Evolutionary conservation across 306 rosid genomes (phyloP).

Genomic region (Coriaria nepalensis): DNA sequence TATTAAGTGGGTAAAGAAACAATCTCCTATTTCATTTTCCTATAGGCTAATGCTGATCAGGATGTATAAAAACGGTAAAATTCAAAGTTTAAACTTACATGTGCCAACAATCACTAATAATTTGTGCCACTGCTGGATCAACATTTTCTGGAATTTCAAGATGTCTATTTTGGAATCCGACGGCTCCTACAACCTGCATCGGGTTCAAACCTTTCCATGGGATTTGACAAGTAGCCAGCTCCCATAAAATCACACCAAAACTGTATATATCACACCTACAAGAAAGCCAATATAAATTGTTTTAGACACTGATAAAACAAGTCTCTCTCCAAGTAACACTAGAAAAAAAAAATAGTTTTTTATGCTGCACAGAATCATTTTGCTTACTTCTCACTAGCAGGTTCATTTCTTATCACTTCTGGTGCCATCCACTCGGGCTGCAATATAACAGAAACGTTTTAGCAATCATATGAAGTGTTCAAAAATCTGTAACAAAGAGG

Average conservation of each 20-base stretch:
- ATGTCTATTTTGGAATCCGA: conserved; percentile 93
- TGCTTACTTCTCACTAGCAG: conserved; percentile 81
- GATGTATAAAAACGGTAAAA: not conserved
- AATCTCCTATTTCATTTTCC: not conserved
- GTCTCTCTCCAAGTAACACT: no score
- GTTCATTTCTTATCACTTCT: conserved; percentile 87
- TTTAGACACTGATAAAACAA: no score
- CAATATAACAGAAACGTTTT: conserved; percentile 10
- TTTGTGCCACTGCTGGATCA: conserved; percentile 68
- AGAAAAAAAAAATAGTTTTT: no score
- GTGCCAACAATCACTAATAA: conserved; percentile 90
- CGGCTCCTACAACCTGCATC: conserved; percentile 99
- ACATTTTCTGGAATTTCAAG: conserved; percentile 83
- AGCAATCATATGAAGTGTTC: not conserved
- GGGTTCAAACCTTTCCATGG: conserved; percentile 99
- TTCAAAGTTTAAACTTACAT: conserved; percentile 31
- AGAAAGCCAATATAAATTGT: conserved; percentile 2
- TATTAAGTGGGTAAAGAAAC: not conserved
- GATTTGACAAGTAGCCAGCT: conserved; percentile 50
- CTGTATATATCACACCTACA: conserved; percentile 99
- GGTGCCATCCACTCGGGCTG: conserved; percentile 99
- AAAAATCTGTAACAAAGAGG: not conserved
- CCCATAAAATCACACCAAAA: conserved; percentile 98
- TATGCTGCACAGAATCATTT: no score
- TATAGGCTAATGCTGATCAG: not conserved